Conservation (phyloP, 2,329 filamentous ascomycete genomes). For the Sclerotinia minor region DNA sequence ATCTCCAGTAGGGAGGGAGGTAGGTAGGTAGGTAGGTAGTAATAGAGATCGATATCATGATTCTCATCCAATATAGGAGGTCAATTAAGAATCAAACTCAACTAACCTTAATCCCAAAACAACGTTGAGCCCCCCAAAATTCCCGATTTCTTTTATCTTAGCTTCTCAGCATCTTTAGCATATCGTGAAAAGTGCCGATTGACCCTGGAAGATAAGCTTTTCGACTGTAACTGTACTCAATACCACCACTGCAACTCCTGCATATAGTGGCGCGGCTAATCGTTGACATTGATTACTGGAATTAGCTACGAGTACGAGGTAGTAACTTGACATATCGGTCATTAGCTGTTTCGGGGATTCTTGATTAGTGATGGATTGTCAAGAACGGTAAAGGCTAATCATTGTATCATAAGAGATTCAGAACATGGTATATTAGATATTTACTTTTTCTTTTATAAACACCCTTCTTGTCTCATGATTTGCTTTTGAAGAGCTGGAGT, state of each 20-base stretch:
- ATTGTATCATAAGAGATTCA: no score
- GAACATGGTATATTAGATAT: no score
- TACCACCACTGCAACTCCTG: neutral
- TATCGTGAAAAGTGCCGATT: neutral
- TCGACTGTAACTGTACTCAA: neutral
- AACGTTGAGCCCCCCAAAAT: neutral
- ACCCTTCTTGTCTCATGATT: no score
- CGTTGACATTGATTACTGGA: neutral
- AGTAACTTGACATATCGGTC: neutral
- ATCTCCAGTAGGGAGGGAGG: no score
- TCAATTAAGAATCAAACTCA: neutral
- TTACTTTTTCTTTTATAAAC: no score
- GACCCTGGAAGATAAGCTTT: conserved; percentile 8
- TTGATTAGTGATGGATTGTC: no score
- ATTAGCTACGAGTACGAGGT: neutral
- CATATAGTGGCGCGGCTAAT: neutral
- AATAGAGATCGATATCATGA: no score
- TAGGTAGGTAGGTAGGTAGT: no score
- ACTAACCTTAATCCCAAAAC: neutral
- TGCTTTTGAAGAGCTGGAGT: no score
- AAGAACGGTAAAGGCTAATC: no score
- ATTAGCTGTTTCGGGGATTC: neutral
- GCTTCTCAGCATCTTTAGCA: neutral
- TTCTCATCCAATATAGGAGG: conserved; percentile 2
- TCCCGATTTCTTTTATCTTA: neutral